Evolutionary conservation across 2,329 filamentous ascomycete species (phyloP).

Genomic region (Myriosclerotinia duriaeana): DNA sequence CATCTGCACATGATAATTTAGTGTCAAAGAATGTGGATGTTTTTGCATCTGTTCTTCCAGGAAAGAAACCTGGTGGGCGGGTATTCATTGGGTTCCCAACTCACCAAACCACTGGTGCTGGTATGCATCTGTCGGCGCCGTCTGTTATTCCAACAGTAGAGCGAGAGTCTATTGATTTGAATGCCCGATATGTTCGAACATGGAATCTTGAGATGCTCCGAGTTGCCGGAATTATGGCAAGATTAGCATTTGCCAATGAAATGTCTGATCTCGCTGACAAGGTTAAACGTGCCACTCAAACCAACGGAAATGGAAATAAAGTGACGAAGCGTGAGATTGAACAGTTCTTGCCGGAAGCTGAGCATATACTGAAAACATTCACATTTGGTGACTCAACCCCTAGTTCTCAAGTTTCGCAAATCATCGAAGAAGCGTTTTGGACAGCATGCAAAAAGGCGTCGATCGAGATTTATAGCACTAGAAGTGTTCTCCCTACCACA

Average conservation of each 20-base stretch:
- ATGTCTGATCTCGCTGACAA: conserved; percentile 73
- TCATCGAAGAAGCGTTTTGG: conserved; percentile 96
- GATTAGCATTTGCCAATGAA: conserved; percentile 83
- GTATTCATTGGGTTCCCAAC: conserved; percentile 98
- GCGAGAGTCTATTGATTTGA: conserved; percentile 93
- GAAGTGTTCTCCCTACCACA: conserved; percentile 80
- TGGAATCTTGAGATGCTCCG: conserved; percentile 96
- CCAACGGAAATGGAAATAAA: conserved; percentile 47
- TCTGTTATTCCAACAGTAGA: conserved; percentile 97
- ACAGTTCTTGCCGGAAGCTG: conserved; percentile 71
- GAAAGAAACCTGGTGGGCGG: conserved; percentile 74
- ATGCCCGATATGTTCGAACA: conserved; percentile 87
- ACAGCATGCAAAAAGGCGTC: conserved; percentile 78
- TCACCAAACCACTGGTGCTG: conserved; percentile 90
- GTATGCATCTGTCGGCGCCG: conserved; percentile 91
- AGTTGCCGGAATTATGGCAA: conserved; percentile 83
- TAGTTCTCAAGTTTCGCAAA: conserved; percentile 75
- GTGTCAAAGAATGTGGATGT: conserved; percentile 68
- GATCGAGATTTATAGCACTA: conserved; percentile 85
- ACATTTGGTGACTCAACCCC: conserved; percentile 89
- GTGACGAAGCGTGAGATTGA: conserved; percentile 63
- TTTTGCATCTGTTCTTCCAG: conserved; percentile 86
- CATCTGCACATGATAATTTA: conserved; percentile 48
- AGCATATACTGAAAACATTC: conserved; percentile 84
- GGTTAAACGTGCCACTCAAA: conserved; percentile 50